Conservation (phyloP, 176 grass and related monocot genomes). For the Aegilops umbellulata region DNA sequence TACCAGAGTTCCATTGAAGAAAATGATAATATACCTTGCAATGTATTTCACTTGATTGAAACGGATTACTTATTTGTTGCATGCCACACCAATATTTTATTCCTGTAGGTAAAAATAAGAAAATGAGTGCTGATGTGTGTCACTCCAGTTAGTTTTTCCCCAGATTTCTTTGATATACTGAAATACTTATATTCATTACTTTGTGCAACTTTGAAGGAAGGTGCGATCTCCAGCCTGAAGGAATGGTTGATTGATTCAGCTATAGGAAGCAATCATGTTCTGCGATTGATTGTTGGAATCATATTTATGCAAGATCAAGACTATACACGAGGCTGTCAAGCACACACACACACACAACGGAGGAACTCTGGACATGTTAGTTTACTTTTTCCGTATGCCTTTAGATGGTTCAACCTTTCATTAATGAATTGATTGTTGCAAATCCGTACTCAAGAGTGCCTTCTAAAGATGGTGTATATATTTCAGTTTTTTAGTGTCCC, state of each 20-base stretch:
- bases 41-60: too few species aligned
- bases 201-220: constrained; percentile 45
- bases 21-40: not conserved
- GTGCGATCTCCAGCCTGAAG: constrained; percentile 31
- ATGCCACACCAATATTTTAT: not conserved
- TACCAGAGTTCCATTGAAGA: not conserved
- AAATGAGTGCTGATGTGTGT: not conserved
- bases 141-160: not conserved
- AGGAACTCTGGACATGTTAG: constrained; percentile 69
- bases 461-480: too few species aligned
- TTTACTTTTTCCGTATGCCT: not conserved
- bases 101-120: not conserved
- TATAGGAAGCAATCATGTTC: too few species aligned
- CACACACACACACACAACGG: constrained; percentile 43
- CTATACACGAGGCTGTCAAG: too few species aligned
- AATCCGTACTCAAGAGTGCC: not conserved
- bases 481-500: too few species aligned
- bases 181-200: constrained; percentile 23
- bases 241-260: too few species aligned
- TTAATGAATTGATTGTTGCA: constrained; percentile 1
- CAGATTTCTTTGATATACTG: not conserved
- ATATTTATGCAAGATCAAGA: too few species aligned
- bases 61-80: too few species aligned
- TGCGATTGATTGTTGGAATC: too few species aligned
- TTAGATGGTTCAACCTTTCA: constrained; percentile 7